Percentiles rank a stretch among this genome's conserved stretches.
Conservation (phyloP, 441 rosid genomes). For the Aquilaria agallochum region DNA sequence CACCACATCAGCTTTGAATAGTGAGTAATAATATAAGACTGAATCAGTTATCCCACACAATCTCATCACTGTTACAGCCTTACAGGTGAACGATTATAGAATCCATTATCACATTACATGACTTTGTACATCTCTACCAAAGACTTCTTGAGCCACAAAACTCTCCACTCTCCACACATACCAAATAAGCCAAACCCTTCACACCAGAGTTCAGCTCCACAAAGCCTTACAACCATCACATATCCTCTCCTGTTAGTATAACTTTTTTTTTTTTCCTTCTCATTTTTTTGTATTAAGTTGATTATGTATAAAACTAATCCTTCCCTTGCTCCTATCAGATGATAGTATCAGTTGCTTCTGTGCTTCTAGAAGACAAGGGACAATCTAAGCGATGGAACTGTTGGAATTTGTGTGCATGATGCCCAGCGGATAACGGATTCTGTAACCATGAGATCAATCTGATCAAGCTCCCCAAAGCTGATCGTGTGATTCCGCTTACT, state of each 20-base stretch:
- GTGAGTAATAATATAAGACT: no score
- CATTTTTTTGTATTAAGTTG: background rate
- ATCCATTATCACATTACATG: background rate
- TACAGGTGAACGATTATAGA: no score
- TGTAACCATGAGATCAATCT: constrained; percentile 44
- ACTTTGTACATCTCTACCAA: constrained; percentile 5
- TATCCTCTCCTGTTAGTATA: background rate
- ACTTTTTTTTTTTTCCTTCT: background rate
- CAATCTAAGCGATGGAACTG: constrained; percentile 58
- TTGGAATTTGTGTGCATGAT: constrained; percentile 75
- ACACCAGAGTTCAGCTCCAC: constrained; percentile 22
- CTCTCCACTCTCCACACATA: constrained; percentile 11
- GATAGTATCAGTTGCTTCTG: background rate
- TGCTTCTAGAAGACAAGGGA: constrained; percentile 65
- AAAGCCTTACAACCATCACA: background rate
- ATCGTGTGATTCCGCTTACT: constrained; percentile 72
- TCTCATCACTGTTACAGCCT: no score
- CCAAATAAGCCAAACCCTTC: background rate
- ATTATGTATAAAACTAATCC: constrained; percentile 1
- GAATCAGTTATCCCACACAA: no score
- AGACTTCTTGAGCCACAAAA: constrained; percentile 12
- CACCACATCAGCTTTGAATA: no score
- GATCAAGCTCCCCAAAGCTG: constrained; percentile 66
- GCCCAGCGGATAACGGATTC: constrained; percentile 84
- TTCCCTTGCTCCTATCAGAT: background rate